Evolutionary conservation across 106 monocot species (phyloP), one percentile per base, ranked within the genome.

Genomic region (Dioscorea zingiberensis): DNA sequence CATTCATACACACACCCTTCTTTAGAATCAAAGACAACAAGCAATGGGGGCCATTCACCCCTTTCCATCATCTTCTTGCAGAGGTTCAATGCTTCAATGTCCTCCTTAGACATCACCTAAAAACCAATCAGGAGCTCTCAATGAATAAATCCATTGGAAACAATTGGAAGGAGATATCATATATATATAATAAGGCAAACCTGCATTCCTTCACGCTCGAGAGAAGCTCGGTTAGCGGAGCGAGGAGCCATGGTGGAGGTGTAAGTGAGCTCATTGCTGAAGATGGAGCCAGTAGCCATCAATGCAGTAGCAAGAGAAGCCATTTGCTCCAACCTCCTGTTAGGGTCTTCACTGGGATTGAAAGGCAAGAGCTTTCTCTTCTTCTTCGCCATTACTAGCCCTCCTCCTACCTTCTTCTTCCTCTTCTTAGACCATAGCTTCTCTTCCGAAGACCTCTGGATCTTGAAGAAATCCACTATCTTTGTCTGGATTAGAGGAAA

Each of bases 141-240:
- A 1, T 44, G 62, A 63, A 0, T 18, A 1, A 3, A 19, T 13
- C 4, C 51, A 51, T 56, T 23, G 22, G 53, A 54, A 54, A 45
- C n/a, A n/a, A n/a, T n/a, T n/a, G n/a, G n/a, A n/a, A n/a, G n/a
- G n/a, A n/a, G n/a, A n/a, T n/a, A n/a, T n/a, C n/a, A n/a, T n/a
- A n/a, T n/a, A n/a, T n/a, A n/a, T n/a, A n/a, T n/a, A n/a, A n/a
- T 11, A 21, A 21, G 47, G 19, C 23, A 10, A 45, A 97, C 97
- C 97, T 99, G 93, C 98, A 99, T 93, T 2, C 98, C 98, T 60
- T 73, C 93, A 10, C 69, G 64, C 64, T 99, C 98, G 2, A 89
- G 76, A 14, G 58, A 47, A 0, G 98, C 71, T 4, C 68, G 62
- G 26, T 99, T 99, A 16, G 86, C 79, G 15, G 84, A 84, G 44